Percentiles rank a stretch among this genome's conserved stretches.
Evolutionary conservation across 371 early-diverging fungal species (phyloP).

Genomic region (Mucor sp.): DNA sequence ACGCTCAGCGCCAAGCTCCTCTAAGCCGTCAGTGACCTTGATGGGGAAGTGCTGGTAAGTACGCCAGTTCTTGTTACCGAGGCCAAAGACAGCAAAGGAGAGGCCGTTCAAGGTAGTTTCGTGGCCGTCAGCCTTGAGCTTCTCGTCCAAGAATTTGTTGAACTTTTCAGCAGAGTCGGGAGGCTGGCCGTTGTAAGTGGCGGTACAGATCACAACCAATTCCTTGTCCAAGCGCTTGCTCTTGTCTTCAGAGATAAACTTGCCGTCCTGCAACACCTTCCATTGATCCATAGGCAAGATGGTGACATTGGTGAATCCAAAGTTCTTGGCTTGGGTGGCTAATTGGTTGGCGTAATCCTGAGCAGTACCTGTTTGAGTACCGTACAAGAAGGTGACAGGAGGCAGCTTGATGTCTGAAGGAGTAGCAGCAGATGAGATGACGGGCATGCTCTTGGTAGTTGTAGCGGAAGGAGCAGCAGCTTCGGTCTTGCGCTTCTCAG

Average conservation of each 20-base stretch:
- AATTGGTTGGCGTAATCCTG: conserved; percentile 55
- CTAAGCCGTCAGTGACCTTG: conserved; percentile 36
- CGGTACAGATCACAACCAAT: conserved; percentile 48
- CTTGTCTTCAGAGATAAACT: conserved; percentile 19
- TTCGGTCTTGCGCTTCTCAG: conserved; percentile 1
- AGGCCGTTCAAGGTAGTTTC: conserved; percentile 35
- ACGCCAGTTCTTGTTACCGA: conserved; percentile 63
- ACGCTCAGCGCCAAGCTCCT: conserved; percentile 53
- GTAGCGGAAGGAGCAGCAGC: conserved; percentile 1
- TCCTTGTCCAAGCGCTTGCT: conserved; percentile 31
- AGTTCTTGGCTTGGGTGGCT: conserved; percentile 39
- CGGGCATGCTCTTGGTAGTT: conserved; percentile 13
- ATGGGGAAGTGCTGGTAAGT: conserved; percentile 60
- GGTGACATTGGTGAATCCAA: conserved; percentile 45
- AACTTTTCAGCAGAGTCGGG: conserved; percentile 63
- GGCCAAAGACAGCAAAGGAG: conserved; percentile 56
- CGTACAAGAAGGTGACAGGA: conserved; percentile 52
- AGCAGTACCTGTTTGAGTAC: conserved; percentile 60
- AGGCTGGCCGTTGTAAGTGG: conserved; percentile 61
- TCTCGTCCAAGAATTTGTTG: conserved; percentile 45
- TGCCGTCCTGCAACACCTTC: conserved; percentile 38
- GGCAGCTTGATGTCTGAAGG: conserved; percentile 20
- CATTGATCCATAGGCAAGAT: conserved; percentile 51
- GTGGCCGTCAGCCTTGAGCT: conserved; percentile 22
- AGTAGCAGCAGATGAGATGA: not conserved